Evolutionary conservation across 2,329 filamentous ascomycete genomes (phyloP).

Genomic region (Byssochlamys sp.): DNA sequence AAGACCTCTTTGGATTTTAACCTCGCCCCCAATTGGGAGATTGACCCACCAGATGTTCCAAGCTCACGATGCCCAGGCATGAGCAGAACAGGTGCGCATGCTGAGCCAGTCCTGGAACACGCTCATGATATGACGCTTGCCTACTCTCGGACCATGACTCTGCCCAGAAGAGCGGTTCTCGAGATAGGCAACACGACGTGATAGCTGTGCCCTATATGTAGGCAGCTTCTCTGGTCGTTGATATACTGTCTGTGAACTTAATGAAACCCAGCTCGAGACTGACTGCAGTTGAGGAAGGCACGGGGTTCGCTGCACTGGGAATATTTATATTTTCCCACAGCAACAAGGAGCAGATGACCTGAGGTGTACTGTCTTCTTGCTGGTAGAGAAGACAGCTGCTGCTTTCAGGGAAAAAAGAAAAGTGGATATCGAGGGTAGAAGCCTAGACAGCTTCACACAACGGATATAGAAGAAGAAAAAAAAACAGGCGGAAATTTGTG

Average conservation of each 20-base stretch:
- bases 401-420: not conserved
- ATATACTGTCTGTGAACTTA: not conserved
- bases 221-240: not conserved
- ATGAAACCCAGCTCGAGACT: not conserved
- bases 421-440: not conserved
- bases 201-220: not conserved
- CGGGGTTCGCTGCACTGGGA: not conserved
- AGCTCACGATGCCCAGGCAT: not conserved
- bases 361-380: not conserved
- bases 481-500: not conserved
- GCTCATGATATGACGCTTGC: not conserved
- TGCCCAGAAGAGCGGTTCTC: not conserved
- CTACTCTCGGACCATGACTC: not conserved
- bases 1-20: slow-evolving; percentile 2
- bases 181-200: not conserved
- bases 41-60: not conserved
- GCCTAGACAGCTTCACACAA: not conserved
- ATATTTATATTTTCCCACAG: not conserved
- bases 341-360: not conserved
- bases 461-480: not conserved
- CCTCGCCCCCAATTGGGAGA: not conserved
- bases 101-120: too few relatives aligned
- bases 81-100: not conserved
- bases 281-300: not conserved
- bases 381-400: not conserved